Evolutionary conservation across 2,329 filamentous ascomycete species (phyloP).

Genomic region (Thielaviopsis populi): DNA sequence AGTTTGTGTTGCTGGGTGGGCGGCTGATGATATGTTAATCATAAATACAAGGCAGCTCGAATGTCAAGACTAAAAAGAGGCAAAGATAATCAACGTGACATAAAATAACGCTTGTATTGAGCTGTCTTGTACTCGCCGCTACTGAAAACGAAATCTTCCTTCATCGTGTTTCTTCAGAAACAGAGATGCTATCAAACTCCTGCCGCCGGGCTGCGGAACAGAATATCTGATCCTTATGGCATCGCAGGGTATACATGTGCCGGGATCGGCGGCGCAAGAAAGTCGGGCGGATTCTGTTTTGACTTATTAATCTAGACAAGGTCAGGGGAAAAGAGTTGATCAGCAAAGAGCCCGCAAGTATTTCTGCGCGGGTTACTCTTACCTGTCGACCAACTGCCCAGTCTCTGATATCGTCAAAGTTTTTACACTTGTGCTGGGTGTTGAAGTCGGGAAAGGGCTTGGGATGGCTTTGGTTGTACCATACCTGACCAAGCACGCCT

Average conservation of each 20-base stretch:
- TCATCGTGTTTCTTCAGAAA: neutral
- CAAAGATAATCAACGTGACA: neutral
- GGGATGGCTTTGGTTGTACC: conserved; percentile 33
- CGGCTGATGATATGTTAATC: neutral
- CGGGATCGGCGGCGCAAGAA: conserved; percentile 9
- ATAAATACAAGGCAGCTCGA: neutral
- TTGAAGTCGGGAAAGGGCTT: conserved; percentile 47
- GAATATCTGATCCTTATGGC: conserved; percentile 3
- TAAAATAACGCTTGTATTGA: neutral
- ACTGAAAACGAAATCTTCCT: neutral
- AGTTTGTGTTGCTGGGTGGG: neutral
- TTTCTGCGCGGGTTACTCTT: neutral
- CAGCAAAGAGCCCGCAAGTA: neutral
- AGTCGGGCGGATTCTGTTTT: conserved; percentile 14
- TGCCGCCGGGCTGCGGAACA: neutral
- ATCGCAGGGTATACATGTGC: conserved; percentile 11
- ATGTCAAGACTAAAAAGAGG: neutral
- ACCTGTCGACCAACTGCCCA: conserved; percentile 42
- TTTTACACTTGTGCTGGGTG: conserved; percentile 42
- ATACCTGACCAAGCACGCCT: conserved; percentile 45
- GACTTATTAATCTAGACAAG: conserved; percentile 12
- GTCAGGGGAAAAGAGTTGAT: neutral
- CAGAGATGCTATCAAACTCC: neutral
- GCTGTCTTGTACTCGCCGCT: neutral
- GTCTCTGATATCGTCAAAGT: conserved; percentile 36